These are phyloP conservation scores for Isabelozyma pseudorhagii DNA, from an alignment of 805 yeast species.

Conservation along the genomic window DNA sequence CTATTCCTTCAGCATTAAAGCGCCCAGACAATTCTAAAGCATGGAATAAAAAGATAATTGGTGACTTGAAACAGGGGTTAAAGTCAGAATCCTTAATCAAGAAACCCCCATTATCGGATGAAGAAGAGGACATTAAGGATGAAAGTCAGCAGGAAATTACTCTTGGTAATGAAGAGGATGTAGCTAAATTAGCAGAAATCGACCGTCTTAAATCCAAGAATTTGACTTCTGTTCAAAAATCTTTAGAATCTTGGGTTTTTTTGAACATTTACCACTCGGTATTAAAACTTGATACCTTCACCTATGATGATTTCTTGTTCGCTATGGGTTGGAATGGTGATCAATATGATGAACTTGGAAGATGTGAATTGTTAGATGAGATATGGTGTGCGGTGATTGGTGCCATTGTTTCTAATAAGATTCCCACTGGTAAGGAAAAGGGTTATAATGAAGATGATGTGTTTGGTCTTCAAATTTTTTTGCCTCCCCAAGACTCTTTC, in stretches of 20 bases:
- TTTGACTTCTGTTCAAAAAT: conserved; percentile 31
- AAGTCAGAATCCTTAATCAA: neutral
- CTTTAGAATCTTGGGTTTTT: conserved; percentile 73
- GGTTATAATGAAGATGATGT: conserved; percentile 30
- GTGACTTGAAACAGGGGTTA: conserved; percentile 1
- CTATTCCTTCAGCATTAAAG: conserved; percentile 14
- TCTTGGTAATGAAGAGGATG: conserved; percentile 4
- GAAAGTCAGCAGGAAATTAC: neutral
- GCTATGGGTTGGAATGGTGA: conserved; percentile 47
- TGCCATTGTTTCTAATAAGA: conserved; percentile 45
- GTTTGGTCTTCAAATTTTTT: conserved; percentile 27
- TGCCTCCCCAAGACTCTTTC: conserved; percentile 26
- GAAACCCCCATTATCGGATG: neutral
- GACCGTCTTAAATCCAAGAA: conserved; percentile 6
- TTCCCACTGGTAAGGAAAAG: conserved; percentile 19
- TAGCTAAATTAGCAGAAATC: conserved; percentile 6
- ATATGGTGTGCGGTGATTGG: conserved; percentile 65
- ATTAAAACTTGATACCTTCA: conserved; percentile 63
- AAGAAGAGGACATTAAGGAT: neutral
- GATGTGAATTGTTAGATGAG: conserved; percentile 58
- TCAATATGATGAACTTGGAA: conserved; percentile 36
- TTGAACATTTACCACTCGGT: conserved; percentile 67
- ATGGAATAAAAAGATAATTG: conserved; percentile 15
- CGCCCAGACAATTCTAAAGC: conserved; percentile 23
- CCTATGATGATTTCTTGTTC: conserved; percentile 74